These are phyloP conservation scores for Rhizopogon vesiculosus DNA, from an alignment of 768 basidiomycete species.

Conservation along the genomic window DNA sequence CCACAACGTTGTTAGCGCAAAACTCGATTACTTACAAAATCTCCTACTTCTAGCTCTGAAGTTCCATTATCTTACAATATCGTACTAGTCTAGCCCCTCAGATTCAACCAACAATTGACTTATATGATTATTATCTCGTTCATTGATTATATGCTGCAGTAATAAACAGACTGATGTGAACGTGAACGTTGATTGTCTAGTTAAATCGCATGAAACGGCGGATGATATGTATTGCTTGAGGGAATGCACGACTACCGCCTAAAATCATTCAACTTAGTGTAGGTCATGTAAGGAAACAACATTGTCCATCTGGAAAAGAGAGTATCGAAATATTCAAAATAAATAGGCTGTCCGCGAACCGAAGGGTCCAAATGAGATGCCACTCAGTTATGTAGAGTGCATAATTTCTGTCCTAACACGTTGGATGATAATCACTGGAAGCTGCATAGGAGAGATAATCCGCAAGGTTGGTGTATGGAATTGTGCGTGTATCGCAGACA, in stretches of 20 bases:
- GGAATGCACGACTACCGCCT: too few species aligned
- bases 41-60: background rate
- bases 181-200: too few species aligned
- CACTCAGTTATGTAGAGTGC: background rate
- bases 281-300: background rate
- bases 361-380: background rate
- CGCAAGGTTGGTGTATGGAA: conserved; percentile 18
- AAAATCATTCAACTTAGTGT: background rate
- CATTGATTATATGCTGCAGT: background rate
- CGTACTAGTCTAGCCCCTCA: background rate
- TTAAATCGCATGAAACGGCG: background rate
- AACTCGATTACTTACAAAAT: background rate
- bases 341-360: background rate
- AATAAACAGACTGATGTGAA: background rate
- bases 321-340: background rate
- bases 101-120: too few species aligned
- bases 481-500: conserved; percentile 13
- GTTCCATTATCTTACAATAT: background rate
- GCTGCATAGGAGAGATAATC: conserved; percentile 19
- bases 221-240: background rate
- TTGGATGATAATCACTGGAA: conserved; percentile 10
- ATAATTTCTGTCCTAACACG: conserved; percentile 7
- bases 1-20: background rate
- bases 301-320: background rate
- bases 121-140: background rate